Percentiles rank a stretch among this genome's conserved stretches.
Evolutionary conservation across 2,329 filamentous ascomycete genomes (phyloP).

Genomic region (Ophiocordyceps camponoti-leonardi): DNA sequence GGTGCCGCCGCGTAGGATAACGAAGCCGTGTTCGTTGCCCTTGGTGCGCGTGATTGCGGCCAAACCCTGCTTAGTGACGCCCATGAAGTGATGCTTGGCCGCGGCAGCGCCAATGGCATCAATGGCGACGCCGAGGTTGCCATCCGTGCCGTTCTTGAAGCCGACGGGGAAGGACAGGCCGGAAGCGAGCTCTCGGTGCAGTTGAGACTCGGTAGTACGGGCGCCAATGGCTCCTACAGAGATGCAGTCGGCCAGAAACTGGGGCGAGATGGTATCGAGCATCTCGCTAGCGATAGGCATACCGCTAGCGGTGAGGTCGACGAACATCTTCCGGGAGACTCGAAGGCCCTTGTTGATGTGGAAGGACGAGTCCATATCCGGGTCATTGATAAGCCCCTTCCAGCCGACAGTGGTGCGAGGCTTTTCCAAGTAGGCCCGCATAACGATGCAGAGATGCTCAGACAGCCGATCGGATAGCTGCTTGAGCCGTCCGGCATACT

Average conservation of each 20-base stretch:
- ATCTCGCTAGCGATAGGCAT: constrained; percentile 97
- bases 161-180: constrained; percentile 94
- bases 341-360: constrained; percentile 97
- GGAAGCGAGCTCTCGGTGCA: constrained; percentile 89
- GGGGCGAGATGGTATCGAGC: constrained; percentile 96
- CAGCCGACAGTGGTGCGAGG: constrained; percentile 94
- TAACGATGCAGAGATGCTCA: constrained; percentile 76
- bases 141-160: constrained; percentile 99
- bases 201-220: constrained; percentile 87
- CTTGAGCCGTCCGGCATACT: constrained; percentile 73
- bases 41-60: constrained; percentile 86
- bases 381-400: constrained; percentile 99
- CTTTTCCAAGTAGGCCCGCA: constrained; percentile 99
- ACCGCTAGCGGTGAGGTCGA: constrained; percentile 68
- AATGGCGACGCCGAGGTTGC: constrained; percentile 76
- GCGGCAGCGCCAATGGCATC: constrained; percentile 84
- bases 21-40: constrained; percentile 94
- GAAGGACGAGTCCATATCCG: constrained; percentile 92
- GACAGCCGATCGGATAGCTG: constrained; percentile 62
- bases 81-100: constrained; percentile 91
- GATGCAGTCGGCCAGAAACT: constrained; percentile 93
- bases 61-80: constrained; percentile 92
- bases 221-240: constrained; percentile 92
- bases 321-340: constrained; percentile 83
- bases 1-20: constrained; percentile 83